Evolutionary conservation across 768 basidiomycete genomes (phyloP).

Genomic region (Crucibulum laeve): DNA sequence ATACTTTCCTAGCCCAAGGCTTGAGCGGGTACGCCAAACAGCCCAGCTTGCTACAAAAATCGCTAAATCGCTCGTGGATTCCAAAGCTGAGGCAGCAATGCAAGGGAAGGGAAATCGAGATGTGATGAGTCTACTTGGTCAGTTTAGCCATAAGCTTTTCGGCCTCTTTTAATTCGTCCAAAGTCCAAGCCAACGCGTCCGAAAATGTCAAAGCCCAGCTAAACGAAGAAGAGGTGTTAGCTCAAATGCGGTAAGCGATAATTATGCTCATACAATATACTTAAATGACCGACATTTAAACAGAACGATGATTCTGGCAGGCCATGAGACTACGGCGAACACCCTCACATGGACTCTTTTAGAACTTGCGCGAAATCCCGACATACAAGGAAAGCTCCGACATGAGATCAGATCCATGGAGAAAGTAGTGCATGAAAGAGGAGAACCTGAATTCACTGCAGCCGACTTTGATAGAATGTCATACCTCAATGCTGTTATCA

Average conservation of each 20-base stretch:
- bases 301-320: conserved; percentile 49
- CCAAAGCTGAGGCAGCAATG: conserved; percentile 27
- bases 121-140: conserved; percentile 41
- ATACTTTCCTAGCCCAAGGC: conserved; percentile 22
- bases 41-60: conserved; percentile 24
- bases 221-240: conserved; percentile 43
- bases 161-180: not conserved
- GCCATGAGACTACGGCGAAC: conserved; percentile 60
- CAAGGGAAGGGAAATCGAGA: conserved; percentile 32
- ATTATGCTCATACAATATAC: conserved; percentile 29
- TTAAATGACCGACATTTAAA: conserved; percentile 33
- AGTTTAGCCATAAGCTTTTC: conserved; percentile 1
- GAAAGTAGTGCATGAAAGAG: conserved; percentile 26
- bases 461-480: conserved; percentile 47
- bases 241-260: conserved; percentile 48
- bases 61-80: conserved; percentile 28
- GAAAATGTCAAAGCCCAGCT: conserved; percentile 38
- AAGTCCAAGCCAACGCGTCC: conserved; percentile 53
- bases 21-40: conserved; percentile 25
- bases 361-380: conserved; percentile 54
- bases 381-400: conserved; percentile 58
- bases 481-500: conserved; percentile 40
- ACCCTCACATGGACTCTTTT: conserved; percentile 58
- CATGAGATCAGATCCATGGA: conserved; percentile 48
- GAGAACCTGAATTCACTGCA: conserved; percentile 31